Conservation (phyloP, 2,329 filamentous ascomycete genomes). For the Graphilbum sp. region DNA sequence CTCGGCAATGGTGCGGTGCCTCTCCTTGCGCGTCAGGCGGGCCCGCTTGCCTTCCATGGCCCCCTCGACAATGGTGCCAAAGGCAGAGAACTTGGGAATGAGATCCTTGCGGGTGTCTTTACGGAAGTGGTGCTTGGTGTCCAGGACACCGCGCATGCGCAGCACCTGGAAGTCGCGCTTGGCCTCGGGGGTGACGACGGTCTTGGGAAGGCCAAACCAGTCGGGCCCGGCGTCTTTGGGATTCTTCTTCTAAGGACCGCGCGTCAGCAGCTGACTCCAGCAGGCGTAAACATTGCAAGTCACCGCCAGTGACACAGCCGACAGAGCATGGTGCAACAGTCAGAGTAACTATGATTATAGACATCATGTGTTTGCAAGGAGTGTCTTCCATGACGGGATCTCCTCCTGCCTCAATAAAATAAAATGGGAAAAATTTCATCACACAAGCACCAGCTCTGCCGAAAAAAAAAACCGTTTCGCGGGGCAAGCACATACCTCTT, state of each 20-base stretch:
- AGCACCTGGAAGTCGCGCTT: conserved; percentile 82
- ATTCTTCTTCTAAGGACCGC: conserved; percentile 14
- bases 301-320: conserved; percentile 10
- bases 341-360: conserved; percentile 60
- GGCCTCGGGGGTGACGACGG: conserved; percentile 58
- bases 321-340: conserved; percentile 24
- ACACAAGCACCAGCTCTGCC: conserved; percentile 15
- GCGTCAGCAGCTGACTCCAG: conserved; percentile 11
- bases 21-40: conserved; percentile 70
- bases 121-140: conserved; percentile 81
- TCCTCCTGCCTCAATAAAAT: conserved; percentile 55
- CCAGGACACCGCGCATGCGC: conserved; percentile 75
- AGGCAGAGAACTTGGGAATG: conserved; percentile 69
- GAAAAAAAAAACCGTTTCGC: neutral
- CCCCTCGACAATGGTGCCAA: conserved; percentile 77
- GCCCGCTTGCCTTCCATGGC: conserved; percentile 75
- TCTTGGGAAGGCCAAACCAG: conserved; percentile 82
- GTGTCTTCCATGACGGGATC: conserved; percentile 67
- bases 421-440: conserved; percentile 63
- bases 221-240: conserved; percentile 52
- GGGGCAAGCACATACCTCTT: conserved; percentile 15
- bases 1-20: conserved; percentile 73
- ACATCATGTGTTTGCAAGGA: conserved; percentile 44
- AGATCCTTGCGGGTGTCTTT: conserved; percentile 59
- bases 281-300: neutral